Evolutionary conservation across 2,329 filamentous ascomycete species (phyloP), one percentile per base, ranked within the genome.

Genomic region (Phaeosphaeria sp.): DNA sequence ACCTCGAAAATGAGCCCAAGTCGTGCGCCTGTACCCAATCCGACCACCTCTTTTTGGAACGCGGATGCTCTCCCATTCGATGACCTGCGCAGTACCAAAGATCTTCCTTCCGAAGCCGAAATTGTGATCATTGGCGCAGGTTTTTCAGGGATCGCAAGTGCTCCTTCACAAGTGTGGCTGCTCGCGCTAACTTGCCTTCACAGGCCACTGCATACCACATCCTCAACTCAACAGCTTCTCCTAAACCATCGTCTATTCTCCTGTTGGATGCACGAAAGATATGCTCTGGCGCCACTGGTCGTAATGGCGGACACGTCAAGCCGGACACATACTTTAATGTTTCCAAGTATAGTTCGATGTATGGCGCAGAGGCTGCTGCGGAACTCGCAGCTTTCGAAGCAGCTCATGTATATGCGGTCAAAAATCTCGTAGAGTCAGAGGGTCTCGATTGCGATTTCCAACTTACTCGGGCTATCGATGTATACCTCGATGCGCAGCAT

Each of bases 41-140:
- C 42, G 15, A 30, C 33, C 18, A 42, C 43, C 6, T 46, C 50
- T 18, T 46, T 53, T 7, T 53, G 50, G 42, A 53, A 27, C 3
- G 43, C 50, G 7, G 18, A 39, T 22, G 21, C 40, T 33, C 27
- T 36, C 13, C 42, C 25, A 46, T 33, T 45, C 20, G 50, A 53
- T 20, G 15, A 53, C 18, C 21, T 46, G 36, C 42, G 27, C 18
- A 36, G 24, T 33, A 53, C 42, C 17, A n/a, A 30, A 21, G 18
- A 36, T 36, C 47, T 55, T 15, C 39, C 53, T 6, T 30, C 27
- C 6, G 43, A 45, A 7, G 39, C 33, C 24, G 49, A 53, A 48
- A 51, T 75, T 64, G 74, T 89, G 55, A 87, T 89, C 53, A 75
- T 89, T 42, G 87, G 87, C 27, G 84, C 84, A 6, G 87, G 87